Evolutionary conservation across 768 basidiomycete genomes (phyloP), one percentile per base, ranked within the genome.

Genomic region (Russula earlei): DNA sequence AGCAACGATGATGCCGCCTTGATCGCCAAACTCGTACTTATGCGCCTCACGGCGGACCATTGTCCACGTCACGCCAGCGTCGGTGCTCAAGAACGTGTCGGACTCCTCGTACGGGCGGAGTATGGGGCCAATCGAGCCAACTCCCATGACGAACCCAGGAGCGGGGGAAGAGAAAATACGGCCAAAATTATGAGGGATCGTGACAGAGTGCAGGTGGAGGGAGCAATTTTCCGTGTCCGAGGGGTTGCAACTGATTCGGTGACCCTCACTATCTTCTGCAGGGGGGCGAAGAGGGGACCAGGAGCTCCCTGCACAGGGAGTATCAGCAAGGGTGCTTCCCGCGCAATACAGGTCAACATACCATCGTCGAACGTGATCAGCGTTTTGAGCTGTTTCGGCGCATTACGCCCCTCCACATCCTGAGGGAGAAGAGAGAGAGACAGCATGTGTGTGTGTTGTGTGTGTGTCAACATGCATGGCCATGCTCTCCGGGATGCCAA

Each of bases 21-120:
- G 77, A 65, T 96, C 96, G 5, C 96, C 96, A 67, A 98, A 94
- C 71, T 98, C 94, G 65, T 97, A 97, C 70, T 93, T 92, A 67
- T 91, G 85, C 0, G 95, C 88, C 22, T 85, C 83, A 50, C 69
- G 72, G 41, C 74, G 73, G 10, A 85, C 76, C 85, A 91, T 91
- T 22, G 64, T 71, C 95, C 96, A 99, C 5, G 81, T 80, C 14
- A 92, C 62, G 1, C 96, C 96, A 0, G 85, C 93, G 64, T 99
- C 91, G 0, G 77, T 85, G 62, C 91, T 94, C 57, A 98, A 68
- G 75, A 96, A 99, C 0, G 95, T 97, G 64, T 96, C 91, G 64
- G 88, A 84, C 36, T 96, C 85, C 41, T 87, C 82, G 63, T 97
- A 97, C 0, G 81, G 72, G 17, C 73, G 67, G 8, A 97, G 73